A percentile compares a stretch with the other conserved stretches of the same genome.
These are phyloP conservation scores for Trichoderma sp. DNA, from an alignment of 2,329 filamentous ascomycete genomes.

Conservation along the genomic window DNA sequence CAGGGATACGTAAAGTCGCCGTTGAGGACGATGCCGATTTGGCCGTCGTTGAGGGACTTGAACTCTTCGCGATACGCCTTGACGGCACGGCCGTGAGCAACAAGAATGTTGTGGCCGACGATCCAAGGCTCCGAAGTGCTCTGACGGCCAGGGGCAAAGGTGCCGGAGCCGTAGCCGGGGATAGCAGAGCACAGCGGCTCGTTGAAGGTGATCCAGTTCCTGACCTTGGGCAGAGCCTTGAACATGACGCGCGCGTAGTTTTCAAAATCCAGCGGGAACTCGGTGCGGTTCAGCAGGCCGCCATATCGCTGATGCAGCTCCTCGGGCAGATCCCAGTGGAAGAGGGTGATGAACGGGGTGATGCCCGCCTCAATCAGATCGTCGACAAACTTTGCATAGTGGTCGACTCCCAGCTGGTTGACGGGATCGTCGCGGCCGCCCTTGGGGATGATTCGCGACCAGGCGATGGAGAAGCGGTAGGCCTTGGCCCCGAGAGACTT, in stretches of 20 bases:
- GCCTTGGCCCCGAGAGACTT: constrained; percentile 69
- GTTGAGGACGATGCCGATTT: constrained; percentile 86
- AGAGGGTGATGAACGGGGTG: constrained; percentile 75
- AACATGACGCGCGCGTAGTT: constrained; percentile 76
- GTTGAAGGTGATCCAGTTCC: constrained; percentile 89
- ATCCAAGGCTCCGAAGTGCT: constrained; percentile 75
- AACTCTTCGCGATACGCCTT: constrained; percentile 82
- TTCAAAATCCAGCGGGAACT: constrained; percentile 79
- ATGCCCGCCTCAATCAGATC: constrained; percentile 74
- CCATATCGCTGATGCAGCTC: constrained; percentile 76
- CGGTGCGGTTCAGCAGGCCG: constrained; percentile 73
- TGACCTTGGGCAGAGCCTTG: constrained; percentile 70
- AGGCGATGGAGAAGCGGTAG: constrained; percentile 84
- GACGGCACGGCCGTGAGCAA: constrained; percentile 77
- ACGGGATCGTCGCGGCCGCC: constrained; percentile 78
- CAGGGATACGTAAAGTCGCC: constrained; percentile 81
- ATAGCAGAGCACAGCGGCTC: constrained; percentile 85
- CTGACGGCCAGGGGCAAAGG: constrained; percentile 80
- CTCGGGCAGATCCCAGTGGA: constrained; percentile 85
- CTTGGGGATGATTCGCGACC: constrained; percentile 81
- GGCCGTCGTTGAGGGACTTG: constrained; percentile 64
- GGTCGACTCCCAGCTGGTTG: constrained; percentile 72
- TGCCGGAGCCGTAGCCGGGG: constrained; percentile 72
- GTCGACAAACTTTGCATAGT: constrained; percentile 77
- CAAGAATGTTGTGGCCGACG: constrained; percentile 74